Conservation (phyloP, 2,329 filamentous ascomycete species). For the Sclerotinia borealis region DNA sequence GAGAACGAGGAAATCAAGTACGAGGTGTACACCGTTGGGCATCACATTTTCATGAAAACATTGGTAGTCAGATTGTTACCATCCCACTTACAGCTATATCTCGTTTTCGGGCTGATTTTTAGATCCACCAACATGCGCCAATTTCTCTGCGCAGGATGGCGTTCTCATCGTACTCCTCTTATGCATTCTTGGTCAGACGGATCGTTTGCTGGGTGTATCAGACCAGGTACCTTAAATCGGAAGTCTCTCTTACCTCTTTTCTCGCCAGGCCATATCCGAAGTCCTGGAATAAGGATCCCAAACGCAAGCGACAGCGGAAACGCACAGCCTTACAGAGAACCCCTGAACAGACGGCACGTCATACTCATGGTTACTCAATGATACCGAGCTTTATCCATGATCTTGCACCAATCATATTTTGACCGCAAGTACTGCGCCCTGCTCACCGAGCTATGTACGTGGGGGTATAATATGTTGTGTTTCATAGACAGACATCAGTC, state of each 20-base stretch:
- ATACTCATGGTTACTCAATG: not conserved
- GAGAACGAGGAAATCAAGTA: not conserved
- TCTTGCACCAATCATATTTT: not conserved
- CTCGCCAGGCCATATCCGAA: slow-evolving; percentile 6
- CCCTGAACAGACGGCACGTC: slow-evolving; percentile 8
- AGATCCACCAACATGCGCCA: not conserved
- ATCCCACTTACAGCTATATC: not conserved
- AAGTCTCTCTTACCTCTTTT: not conserved
- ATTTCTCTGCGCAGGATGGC: not conserved
- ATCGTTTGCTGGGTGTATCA: not conserved
- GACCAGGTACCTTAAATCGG: not conserved
- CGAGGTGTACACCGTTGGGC: slow-evolving; percentile 17
- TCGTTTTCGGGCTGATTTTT: not conserved
- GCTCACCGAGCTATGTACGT: slow-evolving; percentile 2
- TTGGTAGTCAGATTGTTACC: not conserved
- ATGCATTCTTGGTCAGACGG: not conserved
- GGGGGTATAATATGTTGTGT: slow-evolving; percentile 10
- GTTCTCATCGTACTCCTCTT: not conserved
- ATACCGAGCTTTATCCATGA: not conserved
- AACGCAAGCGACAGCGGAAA: slow-evolving; percentile 17
- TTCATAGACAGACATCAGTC: slow-evolving; percentile 3
- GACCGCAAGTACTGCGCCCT: not conserved
- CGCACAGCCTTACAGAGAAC: slow-evolving; percentile 17
- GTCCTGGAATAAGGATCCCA: slow-evolving; percentile 12
- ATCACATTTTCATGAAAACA: slow-evolving; percentile 5